Base-by-base conservation (phyloP, 1,139 yeast genomes). In the Meyerozyma guilliermondii region DNA sequence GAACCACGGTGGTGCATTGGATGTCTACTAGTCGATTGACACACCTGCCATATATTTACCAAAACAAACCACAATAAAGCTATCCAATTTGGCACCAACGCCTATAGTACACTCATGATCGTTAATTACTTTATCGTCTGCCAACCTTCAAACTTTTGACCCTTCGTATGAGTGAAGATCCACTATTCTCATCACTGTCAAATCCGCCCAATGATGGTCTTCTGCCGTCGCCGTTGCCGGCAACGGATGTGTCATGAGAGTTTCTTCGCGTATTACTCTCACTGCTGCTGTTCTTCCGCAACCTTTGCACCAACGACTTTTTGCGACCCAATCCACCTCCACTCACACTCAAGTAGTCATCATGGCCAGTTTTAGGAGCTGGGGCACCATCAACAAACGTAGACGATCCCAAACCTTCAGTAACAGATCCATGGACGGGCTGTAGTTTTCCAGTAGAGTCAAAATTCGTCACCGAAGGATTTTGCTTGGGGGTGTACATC, bases 321-420 rank as follows among this genome's bases (percentile, higher is more conserved):
- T 86, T 87, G 63, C 91, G 78, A 22, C 77, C 75, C 46, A 84
- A 60, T 1, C 78, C 79, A 22, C 70, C 68, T 37, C 55, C 54
- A 39, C 48, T 51, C 17, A 60, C 40, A 41, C 55, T 47, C 44
- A 66, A 56, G 43, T 48, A 58, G 16, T 62, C 65, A 28, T 68
- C 68, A 6, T 46, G 46, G 39, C 56, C 56, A 18, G 42, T 69
- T 66, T 56, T 61, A 24, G 95, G 83, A 3, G 97, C 98, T 14
- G 98, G 98, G 0, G 98, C 94, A 30, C 98, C 98, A 61, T 92
- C 98, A 50, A 92, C 63, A 60, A 92, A 92, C 0, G 98, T 92
- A 2, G 96, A 77, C 2, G 94, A 79, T 3, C 98, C 98, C 41
- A 92, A 74, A 1, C 98, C 98, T 43, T 84, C 76, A 0, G 97